Base-by-base conservation (phyloP, 2,329 filamentous ascomycete species). In the Aspergillus clavatus region DNA sequence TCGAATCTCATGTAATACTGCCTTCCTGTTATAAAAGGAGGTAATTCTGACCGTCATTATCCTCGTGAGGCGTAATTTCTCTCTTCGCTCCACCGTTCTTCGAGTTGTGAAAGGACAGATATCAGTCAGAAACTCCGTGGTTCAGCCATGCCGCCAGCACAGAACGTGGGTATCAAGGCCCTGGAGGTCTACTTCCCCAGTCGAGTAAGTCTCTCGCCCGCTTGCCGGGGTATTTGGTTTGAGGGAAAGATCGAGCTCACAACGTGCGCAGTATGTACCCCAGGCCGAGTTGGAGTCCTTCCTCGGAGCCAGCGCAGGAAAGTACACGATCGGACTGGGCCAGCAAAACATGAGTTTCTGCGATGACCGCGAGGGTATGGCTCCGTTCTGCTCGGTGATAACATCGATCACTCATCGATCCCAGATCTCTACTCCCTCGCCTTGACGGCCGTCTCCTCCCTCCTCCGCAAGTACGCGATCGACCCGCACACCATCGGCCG, bases 341-440 rank as follows among this genome's bases (percentile, higher is more conserved):
- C 87, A 93, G 79, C 91, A 86, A 66, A 89, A 87, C 75, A 93
- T 93, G 87, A 84, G 83, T 77, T 93, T 93, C 74, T 91, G 87
- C 69, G 87, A 93, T 72, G 87, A 93, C 66, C 83, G 86, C 65
- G 87, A 93, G 76, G 87, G 87, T 89, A 69, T 70, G 75, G 51
- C 29, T 43, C n/a, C 35, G 43, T 40, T 19, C 37, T 47, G n/a
- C 16, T 43, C n/a, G n/a, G n/a, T n/a, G n/a, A n/a, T n/a, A n/a
- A n/a, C n/a, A n/a, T n/a, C n/a, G n/a, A n/a, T n/a, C n/a, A n/a
- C n/a, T n/a, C n/a, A n/a, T n/a, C n/a, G n/a, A n/a, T 10, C 8
- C 1, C 50, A 91, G 87, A 93, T 68, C 93, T 91, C 73, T 93
- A 93, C 79, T 93, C 87, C 33, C 80, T 93, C 66, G 78, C 85